phyloP scores from a whole-genome alignment of 1,284 basidiomycete species.

The Apiotrichum sp. region DNA sequence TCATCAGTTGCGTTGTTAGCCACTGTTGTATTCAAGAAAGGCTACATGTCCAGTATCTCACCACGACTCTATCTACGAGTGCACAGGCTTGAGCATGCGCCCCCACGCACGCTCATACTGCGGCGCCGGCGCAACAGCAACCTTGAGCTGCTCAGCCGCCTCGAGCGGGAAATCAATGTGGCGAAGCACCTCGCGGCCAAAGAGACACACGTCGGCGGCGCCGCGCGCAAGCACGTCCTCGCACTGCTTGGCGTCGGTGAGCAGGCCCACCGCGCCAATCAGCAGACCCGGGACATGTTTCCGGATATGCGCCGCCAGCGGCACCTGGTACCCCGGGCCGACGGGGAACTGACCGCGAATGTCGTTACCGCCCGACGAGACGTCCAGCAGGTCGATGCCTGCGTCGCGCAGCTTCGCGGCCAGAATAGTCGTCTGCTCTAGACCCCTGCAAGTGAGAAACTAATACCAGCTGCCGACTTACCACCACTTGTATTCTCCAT shows the following conservation, averaged over 20 bases:
- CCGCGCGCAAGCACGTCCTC: slow-evolving; percentile 61
- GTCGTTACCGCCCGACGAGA: slow-evolving; percentile 64
- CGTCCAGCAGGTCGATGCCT: slow-evolving; percentile 67
- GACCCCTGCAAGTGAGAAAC: slow-evolving; percentile 53
- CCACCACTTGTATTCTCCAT: slow-evolving; percentile 42
- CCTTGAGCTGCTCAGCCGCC: slow-evolving; percentile 40
- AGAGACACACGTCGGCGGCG: slow-evolving; percentile 62
- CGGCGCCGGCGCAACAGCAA: slow-evolving; percentile 40
- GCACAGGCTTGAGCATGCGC: slow-evolving; percentile 37
- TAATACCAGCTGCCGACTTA: slow-evolving; percentile 14
- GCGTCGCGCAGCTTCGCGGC: slow-evolving; percentile 56
- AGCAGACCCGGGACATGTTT: slow-evolving; percentile 55
- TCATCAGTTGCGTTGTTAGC: too few relatives aligned
- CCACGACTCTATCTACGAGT: neutral
- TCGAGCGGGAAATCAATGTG: slow-evolving; percentile 46
- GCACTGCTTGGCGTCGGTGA: slow-evolving; percentile 60
- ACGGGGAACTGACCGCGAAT: slow-evolving; percentile 54
- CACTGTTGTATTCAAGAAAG: too few relatives aligned
- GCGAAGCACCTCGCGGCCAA: slow-evolving; percentile 56
- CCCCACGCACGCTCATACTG: slow-evolving; percentile 53
- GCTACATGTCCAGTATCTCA: too few relatives aligned
- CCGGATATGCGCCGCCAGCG: slow-evolving; percentile 65
- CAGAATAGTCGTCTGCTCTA: slow-evolving; percentile 65
- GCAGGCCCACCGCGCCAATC: slow-evolving; percentile 66
- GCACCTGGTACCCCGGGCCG: slow-evolving; percentile 63